Evolutionary conservation across 139 green algal genomes (phyloP).

Genomic region (Chlamydomonas schloesseri): DNA sequence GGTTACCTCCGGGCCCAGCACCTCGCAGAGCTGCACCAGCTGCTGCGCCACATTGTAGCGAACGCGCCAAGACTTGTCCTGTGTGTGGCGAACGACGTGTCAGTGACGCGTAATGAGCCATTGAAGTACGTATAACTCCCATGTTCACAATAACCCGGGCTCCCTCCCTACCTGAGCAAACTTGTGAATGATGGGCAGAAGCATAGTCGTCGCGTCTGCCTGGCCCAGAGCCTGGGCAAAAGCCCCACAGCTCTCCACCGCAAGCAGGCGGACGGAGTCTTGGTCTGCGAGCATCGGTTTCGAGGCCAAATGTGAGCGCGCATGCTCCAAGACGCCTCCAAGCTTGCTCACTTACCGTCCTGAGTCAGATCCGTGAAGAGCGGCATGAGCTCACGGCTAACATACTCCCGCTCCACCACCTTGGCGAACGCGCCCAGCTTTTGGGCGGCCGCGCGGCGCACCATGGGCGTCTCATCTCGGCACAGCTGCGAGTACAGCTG

Average conservation of each 20-base stretch:
- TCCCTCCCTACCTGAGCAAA: constrained; percentile 80
- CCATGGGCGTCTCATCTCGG: constrained; percentile 99
- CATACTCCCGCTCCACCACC: constrained; percentile 79
- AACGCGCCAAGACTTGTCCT: constrained; percentile 99
- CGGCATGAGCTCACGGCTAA: constrained; percentile 88
- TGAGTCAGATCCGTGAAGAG: constrained; percentile 91
- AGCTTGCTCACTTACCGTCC: constrained; percentile 77
- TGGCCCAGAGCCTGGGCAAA: constrained; percentile 84
- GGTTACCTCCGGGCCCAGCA: constrained; percentile 83
- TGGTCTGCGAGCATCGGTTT: constrained; percentile 79
- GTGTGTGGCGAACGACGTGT: neutral
- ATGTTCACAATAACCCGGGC: too few relatives aligned
- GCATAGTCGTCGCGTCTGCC: constrained; percentile 75
- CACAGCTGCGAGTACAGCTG: constrained; percentile 85
- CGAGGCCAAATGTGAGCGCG: too few relatives aligned
- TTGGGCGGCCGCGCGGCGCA: constrained; percentile 90
- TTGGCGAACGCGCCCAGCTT: constrained; percentile 90
- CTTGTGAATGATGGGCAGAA: constrained; percentile 92
- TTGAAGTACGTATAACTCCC: too few relatives aligned
- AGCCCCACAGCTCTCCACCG: constrained; percentile 90
- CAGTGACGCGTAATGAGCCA: too few relatives aligned
- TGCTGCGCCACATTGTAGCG: constrained; percentile 96
- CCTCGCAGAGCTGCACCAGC: constrained; percentile 87
- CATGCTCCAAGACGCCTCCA: neutral
- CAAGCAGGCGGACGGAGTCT: constrained; percentile 96